Evolutionary conservation across 352 stramenopile species (phyloP).

Genomic region (Pythium pyrilobum): DNA sequence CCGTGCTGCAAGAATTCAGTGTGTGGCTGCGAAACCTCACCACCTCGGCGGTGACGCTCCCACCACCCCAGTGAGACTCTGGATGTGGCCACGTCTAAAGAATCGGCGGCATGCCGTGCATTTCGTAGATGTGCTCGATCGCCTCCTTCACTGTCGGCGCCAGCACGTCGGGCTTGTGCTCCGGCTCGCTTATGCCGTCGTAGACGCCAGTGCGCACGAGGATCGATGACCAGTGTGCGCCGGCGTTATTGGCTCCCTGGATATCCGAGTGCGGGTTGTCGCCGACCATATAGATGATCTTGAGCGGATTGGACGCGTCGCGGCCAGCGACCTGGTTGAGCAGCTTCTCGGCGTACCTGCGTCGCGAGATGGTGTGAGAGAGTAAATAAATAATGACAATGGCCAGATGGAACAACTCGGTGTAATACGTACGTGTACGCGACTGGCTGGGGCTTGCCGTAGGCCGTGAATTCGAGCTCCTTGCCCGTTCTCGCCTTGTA

Average conservation of each 20-base stretch:
- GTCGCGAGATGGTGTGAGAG: background rate
- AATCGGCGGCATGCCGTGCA: conserved; percentile 33
- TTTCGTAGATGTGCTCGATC: conserved; percentile 69
- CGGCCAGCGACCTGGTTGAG: conserved; percentile 50
- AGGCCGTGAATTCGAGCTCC: conserved; percentile 62
- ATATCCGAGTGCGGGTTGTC: conserved; percentile 88
- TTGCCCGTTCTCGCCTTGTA: conserved; percentile 68
- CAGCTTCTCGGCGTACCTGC: conserved; percentile 60
- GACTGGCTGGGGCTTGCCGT: conserved; percentile 77
- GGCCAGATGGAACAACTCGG: conserved; percentile 3
- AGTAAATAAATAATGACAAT: background rate
- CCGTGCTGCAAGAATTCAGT: conserved; percentile 75
- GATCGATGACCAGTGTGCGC: conserved; percentile 79
- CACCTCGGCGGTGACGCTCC: background rate
- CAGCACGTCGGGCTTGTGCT: conserved; percentile 58
- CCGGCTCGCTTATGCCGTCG: conserved; percentile 43
- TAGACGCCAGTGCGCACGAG: conserved; percentile 88
- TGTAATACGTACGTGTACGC: conserved; percentile 63
- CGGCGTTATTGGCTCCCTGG: conserved; percentile 80
- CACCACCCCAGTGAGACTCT: conserved; percentile 1
- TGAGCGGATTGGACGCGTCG: conserved; percentile 28
- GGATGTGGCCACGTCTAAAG: background rate
- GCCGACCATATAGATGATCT: conserved; percentile 82
- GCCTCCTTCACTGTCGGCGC: conserved; percentile 66
- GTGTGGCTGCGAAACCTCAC: conserved; percentile 67